phyloP scores from a whole-genome alignment of 495 filamentous ascomycete species.

The Trichoderma parareesei region DNA sequence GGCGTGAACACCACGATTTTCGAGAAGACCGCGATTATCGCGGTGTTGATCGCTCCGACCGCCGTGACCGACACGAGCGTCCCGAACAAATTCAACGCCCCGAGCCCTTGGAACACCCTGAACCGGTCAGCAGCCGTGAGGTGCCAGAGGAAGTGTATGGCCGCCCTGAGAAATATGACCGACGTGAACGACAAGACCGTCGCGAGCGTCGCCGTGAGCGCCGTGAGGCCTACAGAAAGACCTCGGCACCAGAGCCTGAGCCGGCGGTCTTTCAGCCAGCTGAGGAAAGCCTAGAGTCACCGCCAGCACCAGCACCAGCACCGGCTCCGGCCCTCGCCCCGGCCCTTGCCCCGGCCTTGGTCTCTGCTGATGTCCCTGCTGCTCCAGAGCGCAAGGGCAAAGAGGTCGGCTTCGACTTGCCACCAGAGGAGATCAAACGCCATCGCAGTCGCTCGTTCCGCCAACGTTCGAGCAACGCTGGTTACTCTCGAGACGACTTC shows the following conservation, averaged over 20 bases:
- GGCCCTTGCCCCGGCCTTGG: background rate
- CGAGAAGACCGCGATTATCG: background rate
- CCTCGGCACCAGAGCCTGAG: slow-evolving; percentile 10
- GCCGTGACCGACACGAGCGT: background rate
- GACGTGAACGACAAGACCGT: slow-evolving; percentile 2
- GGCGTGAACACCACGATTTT: background rate
- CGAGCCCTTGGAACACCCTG: background rate
- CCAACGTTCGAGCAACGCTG: background rate
- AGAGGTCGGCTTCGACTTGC: slow-evolving; percentile 3
- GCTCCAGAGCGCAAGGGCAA: slow-evolving; percentile 7
- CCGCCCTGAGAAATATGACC: background rate
- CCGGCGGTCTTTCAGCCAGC: background rate
- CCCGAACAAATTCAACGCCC: background rate
- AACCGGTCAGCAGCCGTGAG: background rate
- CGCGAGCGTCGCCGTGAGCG: background rate
- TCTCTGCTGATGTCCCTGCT: background rate
- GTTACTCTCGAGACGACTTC: background rate
- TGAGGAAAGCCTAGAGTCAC: background rate
- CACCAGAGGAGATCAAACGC: background rate
- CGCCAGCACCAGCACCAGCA: background rate
- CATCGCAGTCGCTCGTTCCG: slow-evolving; percentile 3
- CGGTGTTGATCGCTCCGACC: background rate
- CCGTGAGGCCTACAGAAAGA: slow-evolving; percentile 12
- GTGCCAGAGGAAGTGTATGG: background rate
- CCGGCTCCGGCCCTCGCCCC: background rate